Evolutionary conservation across 345 rosid genomes (phyloP).

Genomic region (Euclidium syriacum): DNA sequence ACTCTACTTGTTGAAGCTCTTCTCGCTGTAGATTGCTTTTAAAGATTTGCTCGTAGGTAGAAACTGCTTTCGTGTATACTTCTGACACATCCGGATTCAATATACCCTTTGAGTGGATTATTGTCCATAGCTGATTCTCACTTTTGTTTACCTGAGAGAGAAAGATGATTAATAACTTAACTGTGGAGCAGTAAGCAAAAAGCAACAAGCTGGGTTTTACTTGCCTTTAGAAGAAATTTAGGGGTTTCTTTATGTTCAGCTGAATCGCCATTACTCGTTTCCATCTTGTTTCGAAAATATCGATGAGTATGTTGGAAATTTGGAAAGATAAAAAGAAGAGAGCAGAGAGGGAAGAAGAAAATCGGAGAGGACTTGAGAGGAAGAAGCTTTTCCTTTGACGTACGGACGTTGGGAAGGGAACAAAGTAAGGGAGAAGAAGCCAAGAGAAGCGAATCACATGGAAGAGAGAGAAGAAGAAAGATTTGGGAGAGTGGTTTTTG

Average conservation of each 20-base stretch:
- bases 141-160: constrained; percentile 53
- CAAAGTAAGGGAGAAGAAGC: constrained; percentile 32
- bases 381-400: constrained; percentile 25
- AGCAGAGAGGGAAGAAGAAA: constrained; percentile 12
- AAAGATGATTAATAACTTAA: too few relatives aligned
- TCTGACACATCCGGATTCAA: constrained; percentile 50
- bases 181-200: too few relatives aligned
- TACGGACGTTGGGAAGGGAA: constrained; percentile 21
- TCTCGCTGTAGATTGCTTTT: constrained; percentile 40
- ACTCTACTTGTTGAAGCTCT: constrained; percentile 80
- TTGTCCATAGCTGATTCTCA: constrained; percentile 65
- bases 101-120: constrained; percentile 49
- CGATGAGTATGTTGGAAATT: background rate
- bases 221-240: constrained; percentile 51
- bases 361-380: constrained; percentile 26
- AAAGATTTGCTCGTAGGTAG: constrained; percentile 55
- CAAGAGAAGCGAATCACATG: constrained; percentile 30
- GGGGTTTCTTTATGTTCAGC: constrained; percentile 44
- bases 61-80: constrained; percentile 55
- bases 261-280: constrained; percentile 10
- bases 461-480: constrained; percentile 28
- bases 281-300: constrained; percentile 13
- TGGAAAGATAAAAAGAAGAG: constrained; percentile 12
- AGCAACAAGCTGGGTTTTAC: constrained; percentile 10
- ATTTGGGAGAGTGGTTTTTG: constrained; percentile 14